A percentile compares a stretch with the other conserved stretches of the same genome.
phyloP scores from a whole-genome alignment of 2,329 filamentous ascomycete genomes.

The Fusarium acutatum region DNA sequence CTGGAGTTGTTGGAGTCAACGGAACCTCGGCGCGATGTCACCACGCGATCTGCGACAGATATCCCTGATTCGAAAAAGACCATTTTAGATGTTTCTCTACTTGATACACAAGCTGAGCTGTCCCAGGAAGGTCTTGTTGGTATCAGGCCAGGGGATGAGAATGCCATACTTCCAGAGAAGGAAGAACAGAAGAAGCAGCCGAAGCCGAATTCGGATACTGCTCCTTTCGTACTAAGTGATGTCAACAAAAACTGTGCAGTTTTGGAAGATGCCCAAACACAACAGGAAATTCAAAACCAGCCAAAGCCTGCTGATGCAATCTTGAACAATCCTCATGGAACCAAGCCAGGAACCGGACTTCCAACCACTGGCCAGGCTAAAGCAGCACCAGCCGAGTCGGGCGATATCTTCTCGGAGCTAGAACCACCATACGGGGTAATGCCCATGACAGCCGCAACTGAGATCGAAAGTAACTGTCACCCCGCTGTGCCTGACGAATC shows the following conservation, averaged over 20 bases:
- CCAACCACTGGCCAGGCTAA: not conserved
- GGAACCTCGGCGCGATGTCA: not conserved
- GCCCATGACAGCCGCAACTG: not conserved
- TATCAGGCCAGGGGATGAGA: not conserved
- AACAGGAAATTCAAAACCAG: not conserved
- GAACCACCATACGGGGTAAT: not conserved
- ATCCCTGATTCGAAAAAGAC: not conserved
- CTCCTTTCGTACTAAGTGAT: not conserved
- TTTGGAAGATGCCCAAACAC: not conserved
- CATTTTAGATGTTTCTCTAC: not conserved
- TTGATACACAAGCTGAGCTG: not conserved
- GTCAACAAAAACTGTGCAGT: not conserved
- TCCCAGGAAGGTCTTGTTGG: not conserved
- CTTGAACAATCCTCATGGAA: not conserved
- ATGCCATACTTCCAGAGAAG: slow-evolving; percentile 9
- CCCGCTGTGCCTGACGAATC: not conserved
- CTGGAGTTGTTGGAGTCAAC: not conserved
- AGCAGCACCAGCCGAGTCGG: not conserved
- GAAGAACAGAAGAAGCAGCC: slow-evolving; percentile 29
- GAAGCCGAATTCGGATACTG: not conserved
- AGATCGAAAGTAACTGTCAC: not conserved
- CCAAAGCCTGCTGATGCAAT: not conserved
- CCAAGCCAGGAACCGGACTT: not conserved
- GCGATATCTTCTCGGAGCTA: not conserved
- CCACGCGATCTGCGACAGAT: not conserved